A percentile compares a stretch with the other conserved stretches of the same genome.
phyloP scores from a whole-genome alignment of 1,139 yeast genomes.

The Kodamaea arcana region DNA sequence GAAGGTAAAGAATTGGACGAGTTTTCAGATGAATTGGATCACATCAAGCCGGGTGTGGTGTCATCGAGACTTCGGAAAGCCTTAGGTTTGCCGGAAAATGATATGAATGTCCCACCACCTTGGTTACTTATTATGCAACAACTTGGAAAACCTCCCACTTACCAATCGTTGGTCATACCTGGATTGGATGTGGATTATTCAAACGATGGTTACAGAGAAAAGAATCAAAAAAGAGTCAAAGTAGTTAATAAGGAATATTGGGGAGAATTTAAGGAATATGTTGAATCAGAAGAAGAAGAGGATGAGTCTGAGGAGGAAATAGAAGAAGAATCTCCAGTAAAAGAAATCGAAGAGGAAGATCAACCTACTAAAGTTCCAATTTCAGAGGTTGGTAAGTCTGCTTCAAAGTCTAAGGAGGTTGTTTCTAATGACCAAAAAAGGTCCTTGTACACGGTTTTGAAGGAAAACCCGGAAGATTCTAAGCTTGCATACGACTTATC shows the following conservation, averaged over 20 bases:
- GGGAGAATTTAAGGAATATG: conserved; percentile 39
- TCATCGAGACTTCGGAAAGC: conserved; percentile 61
- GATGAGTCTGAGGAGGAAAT: conserved; percentile 23
- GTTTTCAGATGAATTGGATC: conserved; percentile 34
- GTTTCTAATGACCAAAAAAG: not conserved
- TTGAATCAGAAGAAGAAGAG: conserved; percentile 33
- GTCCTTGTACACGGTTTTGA: conserved; percentile 26
- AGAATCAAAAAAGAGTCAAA: conserved; percentile 25
- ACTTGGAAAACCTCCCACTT: conserved; percentile 84
- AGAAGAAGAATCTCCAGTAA: conserved; percentile 3
- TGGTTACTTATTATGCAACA: conserved; percentile 75
- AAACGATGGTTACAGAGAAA: conserved; percentile 33
- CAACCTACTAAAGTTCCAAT: conserved; percentile 12
- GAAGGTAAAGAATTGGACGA: conserved; percentile 70
- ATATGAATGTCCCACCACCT: conserved; percentile 56
- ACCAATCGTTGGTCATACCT: conserved; percentile 60
- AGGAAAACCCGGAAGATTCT: conserved; percentile 17
- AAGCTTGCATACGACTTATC: conserved; percentile 20
- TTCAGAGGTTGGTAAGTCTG: conserved; percentile 8
- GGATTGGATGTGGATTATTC: conserved; percentile 43
- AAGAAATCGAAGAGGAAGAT: conserved; percentile 2
- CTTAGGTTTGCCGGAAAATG: conserved; percentile 60
- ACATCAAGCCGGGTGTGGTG: conserved; percentile 65
- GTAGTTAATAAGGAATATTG: conserved; percentile 28
- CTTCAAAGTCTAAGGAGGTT: not conserved